These are phyloP conservation scores for Cercophora newfieldiana DNA, from an alignment of 495 filamentous ascomycete species.

Conservation along the genomic window DNA sequence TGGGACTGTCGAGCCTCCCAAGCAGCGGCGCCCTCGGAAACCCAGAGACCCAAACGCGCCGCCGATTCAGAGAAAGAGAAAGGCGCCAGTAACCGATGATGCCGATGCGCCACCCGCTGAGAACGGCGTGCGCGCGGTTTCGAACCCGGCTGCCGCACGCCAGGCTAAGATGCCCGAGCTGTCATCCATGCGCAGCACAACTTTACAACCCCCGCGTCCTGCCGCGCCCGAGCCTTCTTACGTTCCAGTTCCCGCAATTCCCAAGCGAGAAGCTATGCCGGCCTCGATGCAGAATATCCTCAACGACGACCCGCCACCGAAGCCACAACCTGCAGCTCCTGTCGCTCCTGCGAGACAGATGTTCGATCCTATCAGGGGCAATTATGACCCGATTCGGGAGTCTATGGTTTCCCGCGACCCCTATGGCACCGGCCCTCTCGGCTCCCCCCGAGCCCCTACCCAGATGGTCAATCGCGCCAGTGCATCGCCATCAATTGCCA, in stretches of 20 bases:
- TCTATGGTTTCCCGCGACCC: slow-evolving; percentile 49
- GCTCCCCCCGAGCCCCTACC: slow-evolving; percentile 54
- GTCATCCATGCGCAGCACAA: slow-evolving; percentile 33
- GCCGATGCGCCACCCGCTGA: slow-evolving; percentile 28
- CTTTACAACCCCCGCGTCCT: slow-evolving; percentile 31
- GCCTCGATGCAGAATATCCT: slow-evolving; percentile 52
- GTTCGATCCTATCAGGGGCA: slow-evolving; percentile 82
- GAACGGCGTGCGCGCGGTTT: slow-evolving; percentile 22
- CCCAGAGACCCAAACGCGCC: slow-evolving; percentile 58
- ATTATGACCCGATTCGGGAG: slow-evolving; percentile 58
- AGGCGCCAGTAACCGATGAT: slow-evolving; percentile 40
- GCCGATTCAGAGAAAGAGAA: slow-evolving; percentile 53
- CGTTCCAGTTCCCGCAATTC: slow-evolving; percentile 30
- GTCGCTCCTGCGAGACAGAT: slow-evolving; percentile 73
- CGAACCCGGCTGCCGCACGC: slow-evolving; percentile 25
- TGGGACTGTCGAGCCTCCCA: slow-evolving; percentile 46
- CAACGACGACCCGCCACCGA: slow-evolving; percentile 48
- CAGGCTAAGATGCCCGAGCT: slow-evolving; percentile 45
- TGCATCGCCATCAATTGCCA: slow-evolving; percentile 85
- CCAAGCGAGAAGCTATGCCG: slow-evolving; percentile 42
- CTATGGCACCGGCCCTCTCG: slow-evolving; percentile 54
- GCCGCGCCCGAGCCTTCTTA: slow-evolving; percentile 23
- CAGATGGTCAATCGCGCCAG: slow-evolving; percentile 65
- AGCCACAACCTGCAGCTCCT: slow-evolving; percentile 44
- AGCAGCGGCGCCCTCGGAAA: slow-evolving; percentile 55